Evolutionary conservation across 768 basidiomycete genomes (phyloP).

Genomic region (Termitomyces sp.): DNA sequence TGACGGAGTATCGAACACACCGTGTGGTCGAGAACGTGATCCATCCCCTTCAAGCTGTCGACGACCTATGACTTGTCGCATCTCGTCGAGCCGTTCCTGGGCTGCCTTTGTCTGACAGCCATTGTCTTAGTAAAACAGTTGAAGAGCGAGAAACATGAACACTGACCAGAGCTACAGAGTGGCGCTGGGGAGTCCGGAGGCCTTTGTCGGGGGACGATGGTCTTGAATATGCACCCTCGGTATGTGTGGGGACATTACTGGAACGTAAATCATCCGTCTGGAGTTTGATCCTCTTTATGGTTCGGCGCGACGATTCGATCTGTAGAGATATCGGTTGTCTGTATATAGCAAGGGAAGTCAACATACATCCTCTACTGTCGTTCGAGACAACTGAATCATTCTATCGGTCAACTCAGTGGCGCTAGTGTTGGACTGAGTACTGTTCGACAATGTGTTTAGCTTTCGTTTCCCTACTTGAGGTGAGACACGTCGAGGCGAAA

Average conservation of each 20-base stretch:
- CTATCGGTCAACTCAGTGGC: constrained; percentile 40
- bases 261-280: constrained; percentile 52
- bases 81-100: constrained; percentile 77
- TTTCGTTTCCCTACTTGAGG: constrained; percentile 47
- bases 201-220: constrained; percentile 60
- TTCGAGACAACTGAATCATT: constrained; percentile 44
- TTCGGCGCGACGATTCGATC: constrained; percentile 69
- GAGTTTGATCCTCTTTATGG: constrained; percentile 71
- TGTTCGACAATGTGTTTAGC: constrained; percentile 22
- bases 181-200: constrained; percentile 43
- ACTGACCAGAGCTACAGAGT: constrained; percentile 39
- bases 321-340: constrained; percentile 22
- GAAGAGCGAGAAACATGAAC: constrained; percentile 2
- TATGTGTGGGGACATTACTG: constrained; percentile 11
- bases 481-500: constrained; percentile 52
- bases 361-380: constrained; percentile 67
- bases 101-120: constrained; percentile 63
- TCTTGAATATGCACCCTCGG: constrained; percentile 35
- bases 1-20: constrained; percentile 30
- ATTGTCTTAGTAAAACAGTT: neutral
- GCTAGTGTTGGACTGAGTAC: constrained; percentile 14
- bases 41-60: constrained; percentile 45
- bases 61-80: constrained; percentile 68
- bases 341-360: neutral
- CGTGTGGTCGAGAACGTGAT: constrained; percentile 44